Conservation (phyloP, 768 basidiomycete species). For the Amanita brunnescens region DNA sequence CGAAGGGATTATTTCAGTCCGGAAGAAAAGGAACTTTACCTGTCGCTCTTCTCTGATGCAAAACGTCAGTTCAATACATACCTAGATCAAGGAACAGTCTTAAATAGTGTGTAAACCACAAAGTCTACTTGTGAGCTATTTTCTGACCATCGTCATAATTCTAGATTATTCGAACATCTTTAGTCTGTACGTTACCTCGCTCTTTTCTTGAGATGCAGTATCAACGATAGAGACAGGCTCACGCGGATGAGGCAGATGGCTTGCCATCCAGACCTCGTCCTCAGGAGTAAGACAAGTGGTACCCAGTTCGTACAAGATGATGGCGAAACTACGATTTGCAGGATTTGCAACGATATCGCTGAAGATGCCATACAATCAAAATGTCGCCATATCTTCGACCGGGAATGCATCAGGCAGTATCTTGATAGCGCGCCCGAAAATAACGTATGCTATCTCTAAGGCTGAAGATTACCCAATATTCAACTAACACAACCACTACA, state of each 20-base stretch:
- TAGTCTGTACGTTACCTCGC: constrained; percentile 44
- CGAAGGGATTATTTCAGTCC: constrained; percentile 90
- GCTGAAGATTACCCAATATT: neutral
- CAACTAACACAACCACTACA: constrained; percentile 18
- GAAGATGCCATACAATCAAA: constrained; percentile 95
- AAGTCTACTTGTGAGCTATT: neutral
- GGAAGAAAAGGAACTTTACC: constrained; percentile 93
- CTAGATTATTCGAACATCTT: constrained; percentile 87
- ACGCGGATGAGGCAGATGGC: constrained; percentile 97
- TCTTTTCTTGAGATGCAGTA: neutral
- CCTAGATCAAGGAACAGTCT: constrained; percentile 78
- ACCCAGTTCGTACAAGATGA: constrained; percentile 49
- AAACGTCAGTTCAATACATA: constrained; percentile 90
- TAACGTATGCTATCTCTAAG: constrained; percentile 32
- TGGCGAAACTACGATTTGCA: constrained; percentile 78
- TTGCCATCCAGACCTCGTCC: constrained; percentile 89
- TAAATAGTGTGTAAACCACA: constrained; percentile 65
- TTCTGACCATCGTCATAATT: neutral
- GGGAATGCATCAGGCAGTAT: constrained; percentile 94
- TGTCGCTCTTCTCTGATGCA: constrained; percentile 86
- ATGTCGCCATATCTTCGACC: constrained; percentile 91
- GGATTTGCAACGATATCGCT: constrained; percentile 93
- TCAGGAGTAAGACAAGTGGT: constrained; percentile 77
- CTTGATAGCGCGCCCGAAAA: constrained; percentile 65
- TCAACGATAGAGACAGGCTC: constrained; percentile 38